Evolutionary conservation across 1,284 basidiomycete species (phyloP).

Genomic region (Tilletiopsis washingtonensis): DNA sequence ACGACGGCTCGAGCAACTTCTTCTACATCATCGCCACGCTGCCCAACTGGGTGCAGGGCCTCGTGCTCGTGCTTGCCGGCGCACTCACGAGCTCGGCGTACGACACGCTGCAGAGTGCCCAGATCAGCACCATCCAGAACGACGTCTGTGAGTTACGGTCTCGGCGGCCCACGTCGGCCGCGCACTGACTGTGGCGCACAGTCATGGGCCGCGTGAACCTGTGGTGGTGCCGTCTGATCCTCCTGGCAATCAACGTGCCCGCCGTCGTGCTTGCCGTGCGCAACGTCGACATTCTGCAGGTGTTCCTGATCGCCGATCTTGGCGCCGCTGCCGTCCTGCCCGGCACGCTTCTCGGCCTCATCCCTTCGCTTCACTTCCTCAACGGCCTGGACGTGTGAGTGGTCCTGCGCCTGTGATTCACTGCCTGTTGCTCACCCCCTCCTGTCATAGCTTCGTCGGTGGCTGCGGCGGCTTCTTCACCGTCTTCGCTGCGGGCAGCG

Average conservation of each 20-base stretch:
- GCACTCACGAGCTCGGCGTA: conserved; percentile 45
- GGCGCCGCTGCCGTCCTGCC: conserved; percentile 43
- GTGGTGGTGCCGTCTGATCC: conserved; percentile 42
- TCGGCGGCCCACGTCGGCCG: background rate
- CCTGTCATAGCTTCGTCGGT: conserved; percentile 25
- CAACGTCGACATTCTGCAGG: conserved; percentile 45
- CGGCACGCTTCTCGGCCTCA: conserved; percentile 38
- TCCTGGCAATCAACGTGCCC: conserved; percentile 40
- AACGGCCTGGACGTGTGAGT: conserved; percentile 35
- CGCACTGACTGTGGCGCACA: background rate
- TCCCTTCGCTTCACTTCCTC: conserved; percentile 35
- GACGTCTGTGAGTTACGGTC: conserved; percentile 23
- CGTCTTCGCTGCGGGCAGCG: conserved; percentile 43
- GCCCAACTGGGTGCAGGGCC: conserved; percentile 44
- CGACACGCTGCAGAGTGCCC: conserved; percentile 46
- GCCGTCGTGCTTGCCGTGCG: conserved; percentile 39
- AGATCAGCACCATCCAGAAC: conserved; percentile 47
- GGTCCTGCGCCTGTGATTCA: background rate
- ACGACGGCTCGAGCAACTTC: conserved; percentile 41
- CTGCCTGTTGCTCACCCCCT: background rate
- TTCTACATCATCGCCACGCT: conserved; percentile 41
- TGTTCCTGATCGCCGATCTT: conserved; percentile 46
- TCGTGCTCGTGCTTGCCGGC: conserved; percentile 42
- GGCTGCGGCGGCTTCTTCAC: conserved; percentile 47
- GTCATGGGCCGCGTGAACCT: conserved; percentile 44